phyloP scores from a whole-genome alignment of 2,329 filamentous ascomycete genomes.

The Pseudogymnoascus destructans region DNA sequence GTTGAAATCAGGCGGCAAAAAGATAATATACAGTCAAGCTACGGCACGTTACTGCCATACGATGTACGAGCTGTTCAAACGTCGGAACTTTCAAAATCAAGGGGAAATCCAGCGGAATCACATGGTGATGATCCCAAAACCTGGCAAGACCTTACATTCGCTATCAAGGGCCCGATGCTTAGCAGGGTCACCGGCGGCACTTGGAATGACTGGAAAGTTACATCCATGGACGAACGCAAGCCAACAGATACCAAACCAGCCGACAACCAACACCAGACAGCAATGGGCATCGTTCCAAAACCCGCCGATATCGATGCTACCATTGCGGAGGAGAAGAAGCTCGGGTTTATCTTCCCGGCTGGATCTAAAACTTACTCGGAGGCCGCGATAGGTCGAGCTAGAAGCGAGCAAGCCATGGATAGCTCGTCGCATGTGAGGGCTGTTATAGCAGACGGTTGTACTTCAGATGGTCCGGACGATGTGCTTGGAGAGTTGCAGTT shows the following conservation, averaged over 20 bases:
- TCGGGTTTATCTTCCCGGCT: slow-evolving; percentile 37
- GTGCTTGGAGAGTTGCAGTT: slow-evolving; percentile 49
- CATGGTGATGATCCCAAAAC: slow-evolving; percentile 27
- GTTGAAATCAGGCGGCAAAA: slow-evolving; percentile 35
- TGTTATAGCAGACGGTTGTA: slow-evolving; percentile 27
- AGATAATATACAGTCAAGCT: slow-evolving; percentile 24
- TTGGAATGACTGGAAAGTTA: slow-evolving; percentile 37
- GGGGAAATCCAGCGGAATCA: slow-evolving; percentile 15
- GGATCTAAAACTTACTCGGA: slow-evolving; percentile 32
- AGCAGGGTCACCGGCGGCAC: slow-evolving; percentile 33
- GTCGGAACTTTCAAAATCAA: neutral
- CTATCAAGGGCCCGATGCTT: slow-evolving; percentile 34
- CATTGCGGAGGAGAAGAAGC: slow-evolving; percentile 26
- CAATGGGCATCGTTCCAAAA: slow-evolving; percentile 25
- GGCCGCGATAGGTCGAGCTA: slow-evolving; percentile 24
- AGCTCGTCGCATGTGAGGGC: slow-evolving; percentile 36
- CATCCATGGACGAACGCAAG: slow-evolving; percentile 39
- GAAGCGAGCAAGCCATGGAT: slow-evolving; percentile 35
- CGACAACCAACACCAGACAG: slow-evolving; percentile 2
- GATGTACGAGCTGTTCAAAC: neutral
- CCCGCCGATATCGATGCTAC: slow-evolving; percentile 28
- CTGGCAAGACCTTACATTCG: slow-evolving; percentile 40
- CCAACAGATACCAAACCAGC: slow-evolving; percentile 22
- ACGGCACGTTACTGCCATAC: slow-evolving; percentile 20
- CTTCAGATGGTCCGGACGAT: slow-evolving; percentile 29